A percentile compares a stretch with the other conserved stretches of the same genome.
phyloP scores from a whole-genome alignment of 192 early-diverging fungal genomes.

The Linnemannia schmuckeri region DNA sequence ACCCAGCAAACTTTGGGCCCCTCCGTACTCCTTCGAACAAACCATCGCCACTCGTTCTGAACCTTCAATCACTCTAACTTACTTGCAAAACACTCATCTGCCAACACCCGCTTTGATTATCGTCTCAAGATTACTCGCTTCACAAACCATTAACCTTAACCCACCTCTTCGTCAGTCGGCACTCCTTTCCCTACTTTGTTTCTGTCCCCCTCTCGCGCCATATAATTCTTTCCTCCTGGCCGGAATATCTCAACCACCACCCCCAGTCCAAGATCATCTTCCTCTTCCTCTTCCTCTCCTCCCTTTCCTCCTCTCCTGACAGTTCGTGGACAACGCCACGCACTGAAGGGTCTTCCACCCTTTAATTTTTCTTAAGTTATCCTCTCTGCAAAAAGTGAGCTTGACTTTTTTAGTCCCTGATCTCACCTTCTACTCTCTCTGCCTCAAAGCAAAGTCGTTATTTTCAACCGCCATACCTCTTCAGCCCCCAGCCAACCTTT shows the following conservation, averaged over 20 bases:
- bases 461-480: neutral
- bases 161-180: neutral
- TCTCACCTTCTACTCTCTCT: neutral
- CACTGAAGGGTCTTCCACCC: neutral
- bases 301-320: neutral
- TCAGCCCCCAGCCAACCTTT: neutral
- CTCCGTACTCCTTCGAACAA: neutral
- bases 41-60: neutral
- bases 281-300: neutral
- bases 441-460: neutral
- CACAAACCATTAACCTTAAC: slow-evolving; percentile 3
- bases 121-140: neutral
- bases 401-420: neutral
- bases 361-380: neutral
- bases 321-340: neutral
- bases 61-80: neutral
- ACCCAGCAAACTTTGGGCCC: neutral
- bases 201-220: neutral
- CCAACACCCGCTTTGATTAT: neutral
- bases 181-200: neutral
- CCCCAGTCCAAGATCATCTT: neutral
- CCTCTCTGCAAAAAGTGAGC: neutral
- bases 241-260: neutral
- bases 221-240: neutral
- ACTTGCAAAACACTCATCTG: neutral